These are phyloP conservation scores for Penicillium cinerascens DNA, from an alignment of 495 filamentous ascomycete species.

Conservation along the genomic window DNA sequence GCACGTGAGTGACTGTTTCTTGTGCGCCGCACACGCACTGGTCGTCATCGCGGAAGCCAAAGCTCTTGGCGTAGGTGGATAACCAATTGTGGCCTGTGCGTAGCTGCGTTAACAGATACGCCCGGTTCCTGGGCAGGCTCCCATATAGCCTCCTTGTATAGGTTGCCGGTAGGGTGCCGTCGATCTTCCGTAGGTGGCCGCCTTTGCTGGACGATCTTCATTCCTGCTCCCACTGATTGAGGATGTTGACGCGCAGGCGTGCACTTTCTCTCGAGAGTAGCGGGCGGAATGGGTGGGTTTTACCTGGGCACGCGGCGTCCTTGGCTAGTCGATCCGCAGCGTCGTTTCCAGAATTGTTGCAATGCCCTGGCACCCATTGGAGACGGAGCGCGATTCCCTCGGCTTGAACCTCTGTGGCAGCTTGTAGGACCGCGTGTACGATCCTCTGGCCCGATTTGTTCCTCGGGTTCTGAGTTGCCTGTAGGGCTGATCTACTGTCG, in stretches of 20 bases:
- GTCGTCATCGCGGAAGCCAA: background rate
- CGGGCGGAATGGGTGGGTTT: background rate
- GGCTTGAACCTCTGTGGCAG: too few species aligned
- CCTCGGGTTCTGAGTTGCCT: too few species aligned
- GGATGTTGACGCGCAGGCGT: background rate
- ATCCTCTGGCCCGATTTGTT: too few species aligned
- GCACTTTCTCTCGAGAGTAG: constrained; percentile 1
- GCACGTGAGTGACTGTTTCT: background rate
- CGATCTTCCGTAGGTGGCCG: background rate
- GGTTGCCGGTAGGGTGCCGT: background rate
- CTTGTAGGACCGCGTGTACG: too few species aligned
- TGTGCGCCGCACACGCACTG: background rate
- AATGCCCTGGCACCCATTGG: too few species aligned
- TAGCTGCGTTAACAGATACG: too few species aligned
- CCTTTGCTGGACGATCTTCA: background rate
- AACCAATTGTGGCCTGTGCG: constrained; percentile 2
- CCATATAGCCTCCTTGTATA: constrained; percentile 4
- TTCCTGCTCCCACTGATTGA: background rate
- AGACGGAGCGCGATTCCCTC: too few species aligned
- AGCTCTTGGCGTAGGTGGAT: constrained; percentile 6
- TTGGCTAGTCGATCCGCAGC: constrained; percentile 4
- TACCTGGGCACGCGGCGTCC: background rate
- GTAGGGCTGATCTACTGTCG: too few species aligned
- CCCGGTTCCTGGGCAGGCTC: constrained; percentile 1
- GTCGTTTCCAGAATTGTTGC: background rate